Conservation (phyloP, 495 filamentous ascomycete genomes). For the Lichenothelia convexa region DNA sequence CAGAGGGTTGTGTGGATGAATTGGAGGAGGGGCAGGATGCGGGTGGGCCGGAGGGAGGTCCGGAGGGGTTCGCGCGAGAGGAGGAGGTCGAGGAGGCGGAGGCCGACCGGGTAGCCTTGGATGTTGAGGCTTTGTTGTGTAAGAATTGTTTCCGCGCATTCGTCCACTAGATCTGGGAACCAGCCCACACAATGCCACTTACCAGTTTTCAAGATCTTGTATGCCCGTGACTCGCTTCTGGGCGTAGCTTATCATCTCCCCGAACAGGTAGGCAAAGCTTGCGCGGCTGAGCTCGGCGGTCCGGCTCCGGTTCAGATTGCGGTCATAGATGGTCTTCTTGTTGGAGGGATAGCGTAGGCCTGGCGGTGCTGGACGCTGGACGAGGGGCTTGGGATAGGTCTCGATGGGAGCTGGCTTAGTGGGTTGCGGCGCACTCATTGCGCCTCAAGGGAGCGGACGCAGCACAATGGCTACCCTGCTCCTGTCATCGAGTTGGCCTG, state of each 20-base stretch:
- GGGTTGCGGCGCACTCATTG: neutral
- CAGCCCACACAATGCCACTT: too few relatives aligned
- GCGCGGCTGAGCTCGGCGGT: conserved; percentile 76
- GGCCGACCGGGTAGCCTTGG: conserved; percentile 88
- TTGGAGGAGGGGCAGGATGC: conserved; percentile 80
- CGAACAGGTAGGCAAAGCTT: conserved; percentile 88
- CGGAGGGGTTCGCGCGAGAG: conserved; percentile 56
- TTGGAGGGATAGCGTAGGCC: conserved; percentile 88
- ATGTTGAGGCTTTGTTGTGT: conserved; percentile 54
- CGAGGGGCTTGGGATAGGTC: too few relatives aligned
- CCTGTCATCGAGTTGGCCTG: too few relatives aligned
- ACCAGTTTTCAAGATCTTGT: conserved; percentile 72
- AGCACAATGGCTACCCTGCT: too few relatives aligned
- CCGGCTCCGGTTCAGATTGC: conserved; percentile 74
- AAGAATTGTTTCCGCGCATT: conserved; percentile 2
- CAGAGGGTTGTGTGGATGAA: conserved; percentile 84
- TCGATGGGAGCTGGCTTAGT: conserved; percentile 1
- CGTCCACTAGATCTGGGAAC: too few relatives aligned
- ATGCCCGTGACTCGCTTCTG: conserved; percentile 80
- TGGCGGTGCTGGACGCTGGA: conserved; percentile 2
- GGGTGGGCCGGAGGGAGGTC: conserved; percentile 58
- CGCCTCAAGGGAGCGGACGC: too few relatives aligned
- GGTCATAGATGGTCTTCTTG: conserved; percentile 95
- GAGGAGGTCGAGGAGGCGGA: conserved; percentile 86
- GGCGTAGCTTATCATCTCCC: conserved; percentile 92